phyloP scores from a whole-genome alignment of 2,329 filamentous ascomycete genomes.

The Leptographium wingfieldii region DNA sequence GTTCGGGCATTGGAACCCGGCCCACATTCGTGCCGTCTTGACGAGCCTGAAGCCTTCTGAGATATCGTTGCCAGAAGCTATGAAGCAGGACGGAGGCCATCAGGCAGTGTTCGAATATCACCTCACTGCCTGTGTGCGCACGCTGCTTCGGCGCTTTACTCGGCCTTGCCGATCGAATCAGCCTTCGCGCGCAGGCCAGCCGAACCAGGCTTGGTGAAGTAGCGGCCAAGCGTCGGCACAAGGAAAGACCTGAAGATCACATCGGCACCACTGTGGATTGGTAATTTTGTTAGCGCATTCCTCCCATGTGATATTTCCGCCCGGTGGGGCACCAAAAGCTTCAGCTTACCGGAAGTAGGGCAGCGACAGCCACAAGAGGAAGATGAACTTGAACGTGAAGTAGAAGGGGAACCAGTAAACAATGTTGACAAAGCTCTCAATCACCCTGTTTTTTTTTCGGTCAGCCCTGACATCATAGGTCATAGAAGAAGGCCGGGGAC shows the following conservation, averaged over 20 bases:
- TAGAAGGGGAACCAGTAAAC: constrained; percentile 98
- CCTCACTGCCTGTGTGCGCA: not conserved
- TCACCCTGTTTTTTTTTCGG: constrained; percentile 33
- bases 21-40: not conserved
- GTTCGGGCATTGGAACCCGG: not conserved
- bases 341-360: constrained; percentile 68
- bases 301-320: not conserved
- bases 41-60: not conserved
- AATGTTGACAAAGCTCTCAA: constrained; percentile 72
- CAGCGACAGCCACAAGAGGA: constrained; percentile 95
- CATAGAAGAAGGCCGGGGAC: not conserved
- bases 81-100: not conserved
- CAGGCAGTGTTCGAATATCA: not conserved
- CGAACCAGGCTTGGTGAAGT: constrained; percentile 61
- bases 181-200: constrained; percentile 84
- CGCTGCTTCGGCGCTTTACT: constrained; percentile 32
- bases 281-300: constrained; percentile 11
- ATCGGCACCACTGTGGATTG: constrained; percentile 64
- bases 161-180: constrained; percentile 59
- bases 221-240: constrained; percentile 79
- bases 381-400: constrained; percentile 98
- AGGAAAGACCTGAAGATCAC: constrained; percentile 94
- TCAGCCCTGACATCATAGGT: not conserved
- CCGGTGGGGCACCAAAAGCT: not conserved
- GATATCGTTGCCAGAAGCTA: not conserved